Evolutionary conservation across 768 basidiomycete species (phyloP).

Genomic region (Lentinula guzmanii): DNA sequence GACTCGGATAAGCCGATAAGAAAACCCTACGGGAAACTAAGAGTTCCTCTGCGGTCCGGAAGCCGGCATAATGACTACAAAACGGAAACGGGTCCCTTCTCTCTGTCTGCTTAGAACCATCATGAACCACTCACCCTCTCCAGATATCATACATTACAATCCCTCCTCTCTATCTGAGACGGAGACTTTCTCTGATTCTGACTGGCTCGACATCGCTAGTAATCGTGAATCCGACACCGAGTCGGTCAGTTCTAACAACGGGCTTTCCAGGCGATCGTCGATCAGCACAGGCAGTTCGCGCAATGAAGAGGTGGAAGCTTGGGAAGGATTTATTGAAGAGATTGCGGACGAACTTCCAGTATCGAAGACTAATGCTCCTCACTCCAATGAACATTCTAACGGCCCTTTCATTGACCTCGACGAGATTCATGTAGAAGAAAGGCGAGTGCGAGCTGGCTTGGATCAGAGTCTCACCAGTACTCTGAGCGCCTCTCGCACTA

Average conservation of each 20-base stretch:
- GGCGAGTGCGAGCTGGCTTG: constrained; percentile 64
- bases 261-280: constrained; percentile 63
- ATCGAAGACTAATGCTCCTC: constrained; percentile 9
- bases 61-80: constrained; percentile 5
- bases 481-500: constrained; percentile 64
- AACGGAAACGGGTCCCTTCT: constrained; percentile 9
- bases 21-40: background rate
- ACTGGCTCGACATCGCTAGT: constrained; percentile 78
- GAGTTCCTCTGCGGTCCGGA: background rate
- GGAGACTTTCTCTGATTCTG: constrained; percentile 70
- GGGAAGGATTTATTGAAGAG: constrained; percentile 74
- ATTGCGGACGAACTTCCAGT: constrained; percentile 33
- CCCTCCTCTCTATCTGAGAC: constrained; percentile 51
- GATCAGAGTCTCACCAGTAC: constrained; percentile 84
- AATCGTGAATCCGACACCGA: constrained; percentile 64
- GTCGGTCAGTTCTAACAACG: constrained; percentile 58
- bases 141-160: constrained; percentile 25
- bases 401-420: constrained; percentile 14
- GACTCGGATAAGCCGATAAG: background rate
- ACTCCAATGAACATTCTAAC: constrained; percentile 11
- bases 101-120: constrained; percentile 20
- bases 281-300: constrained; percentile 63
- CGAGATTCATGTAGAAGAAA: constrained; percentile 52
- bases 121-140: constrained; percentile 20
- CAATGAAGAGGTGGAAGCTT: constrained; percentile 65